Conservation (phyloP, 768 basidiomycete genomes). For the Boletus reticuloceps region DNA sequence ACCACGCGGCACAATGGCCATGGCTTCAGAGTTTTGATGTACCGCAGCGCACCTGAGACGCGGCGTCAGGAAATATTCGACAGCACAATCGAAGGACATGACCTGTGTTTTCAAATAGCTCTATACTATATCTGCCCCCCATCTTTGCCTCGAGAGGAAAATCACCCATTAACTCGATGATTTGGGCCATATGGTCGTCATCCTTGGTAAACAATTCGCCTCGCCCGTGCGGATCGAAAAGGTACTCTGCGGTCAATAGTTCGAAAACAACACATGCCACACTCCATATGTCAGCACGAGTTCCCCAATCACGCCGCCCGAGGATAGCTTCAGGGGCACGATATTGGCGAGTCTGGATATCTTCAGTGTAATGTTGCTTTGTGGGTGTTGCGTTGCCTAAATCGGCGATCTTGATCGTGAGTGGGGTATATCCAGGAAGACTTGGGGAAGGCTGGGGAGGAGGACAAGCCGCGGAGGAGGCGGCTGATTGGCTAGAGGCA, state of each 20-base stretch:
- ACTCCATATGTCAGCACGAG: constrained; percentile 87
- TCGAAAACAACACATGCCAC: constrained; percentile 91
- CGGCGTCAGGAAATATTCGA: constrained; percentile 2
- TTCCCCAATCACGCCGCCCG: constrained; percentile 83
- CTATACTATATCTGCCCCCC: constrained; percentile 81
- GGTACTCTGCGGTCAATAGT: constrained; percentile 84
- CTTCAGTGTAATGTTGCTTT: constrained; percentile 88
- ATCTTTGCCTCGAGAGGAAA: constrained; percentile 69
- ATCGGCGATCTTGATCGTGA: constrained; percentile 92
- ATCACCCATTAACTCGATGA: constrained; percentile 88
- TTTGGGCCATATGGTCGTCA: constrained; percentile 95
- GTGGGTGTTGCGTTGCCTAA: constrained; percentile 92
- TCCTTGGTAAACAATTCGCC: constrained; percentile 84
- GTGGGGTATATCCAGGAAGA: constrained; percentile 36
- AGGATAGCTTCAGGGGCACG: constrained; percentile 93
- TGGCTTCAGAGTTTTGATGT: constrained; percentile 70
- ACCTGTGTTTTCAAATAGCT: constrained; percentile 79
- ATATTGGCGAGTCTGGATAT: constrained; percentile 96
- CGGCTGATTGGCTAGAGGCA: constrained; percentile 18
- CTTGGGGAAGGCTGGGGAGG: constrained; percentile 24
- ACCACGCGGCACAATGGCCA: constrained; percentile 86
- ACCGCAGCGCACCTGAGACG: constrained; percentile 58
- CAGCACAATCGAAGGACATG: constrained; percentile 19
- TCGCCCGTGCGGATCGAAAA: constrained; percentile 87
- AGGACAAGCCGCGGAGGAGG: constrained; percentile 20